A percentile compares a stretch with the other conserved stretches of the same genome.
Evolutionary conservation across 2,329 filamentous ascomycete genomes (phyloP).

Genomic region (Akanthomyces lecanii): DNA sequence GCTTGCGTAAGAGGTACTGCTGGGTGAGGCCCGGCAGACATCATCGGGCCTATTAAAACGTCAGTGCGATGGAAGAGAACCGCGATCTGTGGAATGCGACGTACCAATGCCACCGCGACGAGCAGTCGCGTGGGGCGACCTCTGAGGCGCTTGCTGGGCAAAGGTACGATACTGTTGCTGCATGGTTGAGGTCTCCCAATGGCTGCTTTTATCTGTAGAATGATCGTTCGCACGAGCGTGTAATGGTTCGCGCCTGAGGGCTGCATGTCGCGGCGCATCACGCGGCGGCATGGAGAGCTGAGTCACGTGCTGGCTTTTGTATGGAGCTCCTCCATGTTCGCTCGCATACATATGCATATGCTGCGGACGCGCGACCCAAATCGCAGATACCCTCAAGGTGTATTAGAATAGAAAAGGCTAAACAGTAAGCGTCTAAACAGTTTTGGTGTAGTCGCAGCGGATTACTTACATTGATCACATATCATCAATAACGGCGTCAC

Average conservation of each 20-base stretch:
- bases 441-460: too few relatives aligned
- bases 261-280: neutral
- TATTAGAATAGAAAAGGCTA: too few relatives aligned
- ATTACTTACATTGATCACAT: too few relatives aligned
- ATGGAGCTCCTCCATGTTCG: neutral
- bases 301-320: conserved; percentile 1
- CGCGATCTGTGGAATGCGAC: conserved; percentile 20
- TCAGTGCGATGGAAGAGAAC: conserved; percentile 13
- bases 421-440: too few relatives aligned
- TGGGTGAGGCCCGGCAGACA: conserved; percentile 50
- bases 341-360: too few relatives aligned
- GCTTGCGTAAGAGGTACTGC: conserved; percentile 49
- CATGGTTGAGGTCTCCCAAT: conserved; percentile 36
- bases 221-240: neutral
- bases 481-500: too few relatives aligned
- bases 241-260: neutral
- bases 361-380: too few relatives aligned
- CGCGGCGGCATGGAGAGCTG: too few relatives aligned
- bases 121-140: conserved; percentile 44
- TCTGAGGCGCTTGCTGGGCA: conserved; percentile 47
- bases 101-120: conserved; percentile 52
- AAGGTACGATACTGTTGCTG: conserved; percentile 51
- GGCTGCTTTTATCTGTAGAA: neutral
- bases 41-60: conserved; percentile 47
- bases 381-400: too few relatives aligned